Conservation (phyloP, 108 stramenopile genomes). For the Skeletonema tropicum region DNA sequence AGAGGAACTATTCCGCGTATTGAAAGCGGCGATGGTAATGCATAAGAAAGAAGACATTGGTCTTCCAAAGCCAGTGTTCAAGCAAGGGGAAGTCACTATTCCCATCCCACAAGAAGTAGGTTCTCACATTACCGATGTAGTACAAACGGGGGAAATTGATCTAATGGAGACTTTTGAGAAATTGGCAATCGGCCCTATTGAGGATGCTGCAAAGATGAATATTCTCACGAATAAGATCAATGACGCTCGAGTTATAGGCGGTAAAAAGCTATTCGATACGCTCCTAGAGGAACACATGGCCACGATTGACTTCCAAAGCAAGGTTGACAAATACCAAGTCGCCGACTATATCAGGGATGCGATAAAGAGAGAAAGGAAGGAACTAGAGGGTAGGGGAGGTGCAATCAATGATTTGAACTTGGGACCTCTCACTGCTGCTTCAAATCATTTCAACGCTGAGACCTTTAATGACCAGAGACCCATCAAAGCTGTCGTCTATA, state of each 20-base stretch:
- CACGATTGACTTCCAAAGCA: constrained; percentile 47
- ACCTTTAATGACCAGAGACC: constrained; percentile 44
- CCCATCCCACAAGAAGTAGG: constrained; percentile 35
- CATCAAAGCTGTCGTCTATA: constrained; percentile 65
- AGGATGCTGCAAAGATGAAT: too few relatives aligned
- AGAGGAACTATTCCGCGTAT: constrained; percentile 34
- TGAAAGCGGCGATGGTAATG: constrained; percentile 60
- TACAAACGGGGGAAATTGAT: neutral
- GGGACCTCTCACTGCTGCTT: constrained; percentile 44
- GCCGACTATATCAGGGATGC: constrained; percentile 32
- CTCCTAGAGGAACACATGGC: constrained; percentile 24
- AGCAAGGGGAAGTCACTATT: constrained; percentile 50
- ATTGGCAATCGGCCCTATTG: neutral
- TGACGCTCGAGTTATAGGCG: constrained; percentile 11
- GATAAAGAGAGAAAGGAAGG: constrained; percentile 21
- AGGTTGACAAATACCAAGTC: constrained; percentile 55
- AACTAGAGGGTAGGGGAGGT: constrained; percentile 31
- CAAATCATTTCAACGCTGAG: neutral
- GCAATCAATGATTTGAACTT: constrained; percentile 10
- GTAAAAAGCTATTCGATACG: constrained; percentile 19
- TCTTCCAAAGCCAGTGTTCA: constrained; percentile 60
- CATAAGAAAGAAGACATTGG: constrained; percentile 62
- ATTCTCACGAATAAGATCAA: neutral
- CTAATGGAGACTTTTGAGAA: constrained; percentile 1
- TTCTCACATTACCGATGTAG: constrained; percentile 34